Evolutionary conservation across 164 flowering plant genomes (phyloP), one percentile per base, ranked within the genome.

Genomic region (Tetrastigma voinierianum): DNA sequence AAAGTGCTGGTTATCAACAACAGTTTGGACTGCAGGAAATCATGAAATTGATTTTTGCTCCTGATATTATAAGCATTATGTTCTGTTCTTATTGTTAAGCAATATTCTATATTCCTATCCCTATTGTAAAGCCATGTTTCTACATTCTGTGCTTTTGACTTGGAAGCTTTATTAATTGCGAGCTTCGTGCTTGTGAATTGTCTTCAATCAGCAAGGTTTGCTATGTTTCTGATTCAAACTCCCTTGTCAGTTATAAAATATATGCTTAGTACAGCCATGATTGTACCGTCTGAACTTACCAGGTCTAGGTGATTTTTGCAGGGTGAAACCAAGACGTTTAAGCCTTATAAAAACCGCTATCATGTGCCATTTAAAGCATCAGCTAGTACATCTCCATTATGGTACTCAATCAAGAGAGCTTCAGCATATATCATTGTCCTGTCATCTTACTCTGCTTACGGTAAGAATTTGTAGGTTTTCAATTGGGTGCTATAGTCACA

Each of bases 21-120:
- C 90, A 96, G 98, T 92, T 49, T 90, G 95, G 95, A 80, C 92
- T 5, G 89, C 93, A 9, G 98, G 96, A 12, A 93, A 90, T 63
- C 96, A 93, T 57, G 98, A 93, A 61, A 15, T 90, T n/a, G 95
- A 93, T 72, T 87, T n/a, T 77, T 73, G 71, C 58, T 63, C 98
- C 96, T 21, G 74, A 81, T 52, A 19, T 82, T 53, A 96, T 91
- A 70, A 40, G 67, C 16, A 17, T 55, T 40, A 44, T 25, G 2
- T n/a, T 44, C 24, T 4, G 10, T 20, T 21, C 13, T 46, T 21
- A 18, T 54, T 15, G 15, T n/a, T 21, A 9, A 4, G 11, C 51
- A 45, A 46, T 51, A 13, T 51, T 25, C 21, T 2, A 11, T 17
- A 17, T 17, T 65, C n/a, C 44, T 44, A 2, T 9, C 6, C 7